phyloP scores from a whole-genome alignment of 495 filamentous ascomycete genomes.

The Pyronema domesticum region DNA sequence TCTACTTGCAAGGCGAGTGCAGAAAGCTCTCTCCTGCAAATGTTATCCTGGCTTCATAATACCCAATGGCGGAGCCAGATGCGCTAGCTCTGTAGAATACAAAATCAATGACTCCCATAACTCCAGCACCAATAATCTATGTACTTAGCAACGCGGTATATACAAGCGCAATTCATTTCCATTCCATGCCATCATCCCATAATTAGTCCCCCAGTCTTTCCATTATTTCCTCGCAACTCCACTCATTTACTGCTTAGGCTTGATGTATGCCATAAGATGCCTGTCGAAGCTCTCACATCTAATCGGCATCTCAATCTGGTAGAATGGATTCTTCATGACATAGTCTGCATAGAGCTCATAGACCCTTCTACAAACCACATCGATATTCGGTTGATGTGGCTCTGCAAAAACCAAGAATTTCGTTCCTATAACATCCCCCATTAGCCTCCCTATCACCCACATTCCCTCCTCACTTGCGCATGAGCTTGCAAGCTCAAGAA shows the following conservation, averaged over 20 bases:
- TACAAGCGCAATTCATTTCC: too few relatives aligned
- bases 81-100: too few relatives aligned
- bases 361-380: conserved; percentile 58
- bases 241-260: conserved; percentile 27
- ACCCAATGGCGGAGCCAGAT: too few relatives aligned
- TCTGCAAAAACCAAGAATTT: conserved; percentile 96
- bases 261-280: conserved; percentile 54
- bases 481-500: conserved; percentile 1
- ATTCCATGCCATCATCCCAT: too few relatives aligned
- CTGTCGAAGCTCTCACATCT: conserved; percentile 88
- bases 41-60: too few relatives aligned
- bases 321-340: conserved; percentile 99
- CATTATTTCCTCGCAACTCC: too few relatives aligned
- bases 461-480: not conserved
- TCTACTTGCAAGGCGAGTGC: too few relatives aligned
- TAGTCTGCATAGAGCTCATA: conserved; percentile 94
- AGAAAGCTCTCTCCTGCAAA: too few relatives aligned
- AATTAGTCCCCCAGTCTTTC: too few relatives aligned
- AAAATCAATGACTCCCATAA: too few relatives aligned
- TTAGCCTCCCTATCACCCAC: not conserved
- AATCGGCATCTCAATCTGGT: conserved; percentile 92
- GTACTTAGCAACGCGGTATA: too few relatives aligned
- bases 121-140: too few relatives aligned
- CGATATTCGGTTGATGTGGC: conserved; percentile 72
- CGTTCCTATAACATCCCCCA: conserved; percentile 36